Conservation (phyloP, 768 basidiomycete species). For the Mycena olivaceomarginata region DNA sequence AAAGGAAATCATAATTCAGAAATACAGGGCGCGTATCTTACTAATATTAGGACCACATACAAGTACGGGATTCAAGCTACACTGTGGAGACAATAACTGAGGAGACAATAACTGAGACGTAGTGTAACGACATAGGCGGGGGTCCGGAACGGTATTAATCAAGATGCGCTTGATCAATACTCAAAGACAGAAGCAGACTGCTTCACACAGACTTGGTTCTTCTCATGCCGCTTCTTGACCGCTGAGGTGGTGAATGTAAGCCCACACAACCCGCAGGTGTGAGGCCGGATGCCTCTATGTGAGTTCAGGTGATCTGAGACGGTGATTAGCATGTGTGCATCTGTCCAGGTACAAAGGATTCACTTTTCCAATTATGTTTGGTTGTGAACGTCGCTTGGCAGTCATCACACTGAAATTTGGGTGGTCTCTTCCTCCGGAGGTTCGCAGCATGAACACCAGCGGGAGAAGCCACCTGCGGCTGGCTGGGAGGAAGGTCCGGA, state of each 20-base stretch:
- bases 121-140: neutral
- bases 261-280: conserved; percentile 1
- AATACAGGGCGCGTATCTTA: too few species aligned
- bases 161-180: neutral
- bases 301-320: conserved; percentile 24
- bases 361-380: conserved; percentile 18
- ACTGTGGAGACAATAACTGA: neutral
- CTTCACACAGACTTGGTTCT: neutral
- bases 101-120: neutral
- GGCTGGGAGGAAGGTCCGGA: neutral
- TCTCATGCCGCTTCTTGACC: conserved; percentile 10
- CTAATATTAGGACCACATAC: too few species aligned
- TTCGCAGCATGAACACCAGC: conserved; percentile 20
- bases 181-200: too few species aligned
- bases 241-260: neutral
- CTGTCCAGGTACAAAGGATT: neutral
- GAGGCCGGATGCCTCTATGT: conserved; percentile 6
- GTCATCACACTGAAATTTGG: neutral
- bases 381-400: conserved; percentile 16
- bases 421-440: conserved; percentile 14
- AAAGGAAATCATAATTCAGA: too few species aligned
- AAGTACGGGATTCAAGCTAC: too few species aligned
- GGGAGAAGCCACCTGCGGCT: conserved; percentile 4
- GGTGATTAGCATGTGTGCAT: neutral
- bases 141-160: neutral